phyloP scores from a whole-genome alignment of 306 rosid genomes.

The Ochetophila trinervis region DNA sequence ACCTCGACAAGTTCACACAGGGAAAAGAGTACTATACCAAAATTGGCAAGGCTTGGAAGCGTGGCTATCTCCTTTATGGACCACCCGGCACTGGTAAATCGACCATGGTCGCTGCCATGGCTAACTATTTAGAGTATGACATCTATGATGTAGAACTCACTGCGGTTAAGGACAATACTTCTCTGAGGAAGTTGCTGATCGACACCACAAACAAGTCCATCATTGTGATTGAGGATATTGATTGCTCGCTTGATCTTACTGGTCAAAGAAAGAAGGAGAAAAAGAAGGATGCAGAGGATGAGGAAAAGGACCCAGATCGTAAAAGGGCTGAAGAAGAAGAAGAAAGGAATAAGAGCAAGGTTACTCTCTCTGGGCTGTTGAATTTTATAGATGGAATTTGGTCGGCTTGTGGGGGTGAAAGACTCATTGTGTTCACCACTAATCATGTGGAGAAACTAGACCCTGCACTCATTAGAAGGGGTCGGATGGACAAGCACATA shows the following conservation, averaged over 20 bases:
- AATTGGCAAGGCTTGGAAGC: slow-evolving; percentile 44
- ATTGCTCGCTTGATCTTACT: slow-evolving; percentile 54
- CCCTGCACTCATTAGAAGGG: slow-evolving; percentile 72
- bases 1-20: slow-evolving; percentile 24
- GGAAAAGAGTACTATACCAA: slow-evolving; percentile 31
- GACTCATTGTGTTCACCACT: too few relatives aligned
- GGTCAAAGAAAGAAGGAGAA: too few relatives aligned
- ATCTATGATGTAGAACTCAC: slow-evolving; percentile 34
- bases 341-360: too few relatives aligned
- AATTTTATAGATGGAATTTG: too few relatives aligned
- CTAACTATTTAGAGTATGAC: slow-evolving; percentile 31
- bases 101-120: slow-evolving; percentile 38
- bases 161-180: slow-evolving; percentile 23
- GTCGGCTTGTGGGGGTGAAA: too few relatives aligned
- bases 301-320: too few relatives aligned
- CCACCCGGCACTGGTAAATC: slow-evolving; percentile 45
- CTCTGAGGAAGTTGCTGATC: slow-evolving; percentile 32
- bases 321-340: too few relatives aligned
- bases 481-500: slow-evolving; percentile 76
- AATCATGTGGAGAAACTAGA: too few relatives aligned
- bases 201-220: slow-evolving; percentile 38
- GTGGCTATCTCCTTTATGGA: slow-evolving; percentile 36
- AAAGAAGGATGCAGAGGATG: too few relatives aligned
- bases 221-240: slow-evolving; percentile 42
- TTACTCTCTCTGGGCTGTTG: too few relatives aligned